Evolutionary conservation across 2,329 filamentous ascomycete genomes (phyloP).

Genomic region (Aspergillus sp.): DNA sequence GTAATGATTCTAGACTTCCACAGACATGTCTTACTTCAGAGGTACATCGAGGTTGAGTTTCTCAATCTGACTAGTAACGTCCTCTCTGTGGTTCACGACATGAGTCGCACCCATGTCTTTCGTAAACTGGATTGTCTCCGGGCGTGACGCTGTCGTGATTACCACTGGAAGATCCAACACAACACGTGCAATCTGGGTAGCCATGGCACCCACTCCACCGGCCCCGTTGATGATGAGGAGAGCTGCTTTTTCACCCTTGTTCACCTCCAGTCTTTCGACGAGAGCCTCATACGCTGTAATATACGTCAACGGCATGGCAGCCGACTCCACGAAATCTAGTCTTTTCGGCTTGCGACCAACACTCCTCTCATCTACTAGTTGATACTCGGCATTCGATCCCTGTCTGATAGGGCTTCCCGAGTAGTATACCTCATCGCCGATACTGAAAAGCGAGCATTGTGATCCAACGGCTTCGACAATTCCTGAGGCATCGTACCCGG

Average conservation of each 20-base stretch:
- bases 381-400: constrained; percentile 47
- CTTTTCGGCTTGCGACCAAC: constrained; percentile 43
- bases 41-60: constrained; percentile 27
- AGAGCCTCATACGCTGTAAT: constrained; percentile 49
- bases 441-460: constrained; percentile 37
- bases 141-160: constrained; percentile 46
- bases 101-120: constrained; percentile 48
- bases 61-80: constrained; percentile 19
- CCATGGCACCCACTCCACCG: constrained; percentile 49
- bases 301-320: constrained; percentile 49
- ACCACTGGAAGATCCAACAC: constrained; percentile 46
- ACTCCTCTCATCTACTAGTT: constrained; percentile 45
- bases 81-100: constrained; percentile 46
- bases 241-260: constrained; percentile 38
- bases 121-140: constrained; percentile 43
- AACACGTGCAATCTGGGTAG: constrained; percentile 47
- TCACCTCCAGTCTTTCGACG: constrained; percentile 46
- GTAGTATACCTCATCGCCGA: constrained; percentile 50
- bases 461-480: constrained; percentile 38
- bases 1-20: not conserved
- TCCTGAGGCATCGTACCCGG: constrained; percentile 49
- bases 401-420: constrained; percentile 42
- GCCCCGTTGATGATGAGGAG: constrained; percentile 51
- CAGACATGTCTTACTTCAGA: not conserved
- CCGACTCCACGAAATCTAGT: constrained; percentile 44